Percentiles rank a stretch among this genome's conserved stretches.
These are phyloP conservation scores for Hanseniaspora gamundiae DNA, from an alignment of 1,139 yeast species.

Conservation along the genomic window DNA sequence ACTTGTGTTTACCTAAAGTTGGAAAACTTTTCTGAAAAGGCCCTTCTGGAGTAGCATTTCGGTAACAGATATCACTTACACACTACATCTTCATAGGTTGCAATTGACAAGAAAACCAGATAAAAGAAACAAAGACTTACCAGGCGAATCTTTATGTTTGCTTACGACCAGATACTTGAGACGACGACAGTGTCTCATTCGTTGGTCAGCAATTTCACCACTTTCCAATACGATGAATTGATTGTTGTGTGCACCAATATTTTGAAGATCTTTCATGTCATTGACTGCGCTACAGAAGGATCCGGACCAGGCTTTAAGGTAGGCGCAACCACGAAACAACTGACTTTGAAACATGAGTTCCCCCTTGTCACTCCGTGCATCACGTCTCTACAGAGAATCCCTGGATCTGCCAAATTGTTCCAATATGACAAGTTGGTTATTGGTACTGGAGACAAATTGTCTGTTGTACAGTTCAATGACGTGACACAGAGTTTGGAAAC, in stretches of 20 bases:
- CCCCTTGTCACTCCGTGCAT: slow-evolving; percentile 27
- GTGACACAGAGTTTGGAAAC: slow-evolving; percentile 44
- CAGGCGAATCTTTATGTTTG: no score
- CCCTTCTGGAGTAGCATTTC: no score
- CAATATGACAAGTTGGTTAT: slow-evolving; percentile 6
- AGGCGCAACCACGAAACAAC: slow-evolving; percentile 6
- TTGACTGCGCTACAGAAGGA: slow-evolving; percentile 3
- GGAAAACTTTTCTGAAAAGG: no score
- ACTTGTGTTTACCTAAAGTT: no score
- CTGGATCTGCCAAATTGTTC: slow-evolving; percentile 1
- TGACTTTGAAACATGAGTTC: slow-evolving; percentile 53
- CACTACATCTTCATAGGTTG: no score
- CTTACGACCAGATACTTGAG: slow-evolving; percentile 66
- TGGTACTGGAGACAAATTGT: slow-evolving; percentile 46
- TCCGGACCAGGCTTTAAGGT: not conserved
- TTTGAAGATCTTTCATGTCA: slow-evolving; percentile 2
- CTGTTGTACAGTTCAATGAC: slow-evolving; percentile 63
- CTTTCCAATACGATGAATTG: slow-evolving; percentile 38
- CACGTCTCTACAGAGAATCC: slow-evolving; percentile 3
- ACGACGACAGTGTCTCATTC: slow-evolving; percentile 66
- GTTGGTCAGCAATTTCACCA: slow-evolving; percentile 49
- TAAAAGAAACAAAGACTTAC: no score
- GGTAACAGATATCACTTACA: no score
- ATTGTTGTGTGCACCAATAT: slow-evolving; percentile 57
- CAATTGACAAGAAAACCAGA: no score